Evolutionary conservation across 2,329 filamentous ascomycete genomes (phyloP).

Genomic region (Sporothrix pallida): DNA sequence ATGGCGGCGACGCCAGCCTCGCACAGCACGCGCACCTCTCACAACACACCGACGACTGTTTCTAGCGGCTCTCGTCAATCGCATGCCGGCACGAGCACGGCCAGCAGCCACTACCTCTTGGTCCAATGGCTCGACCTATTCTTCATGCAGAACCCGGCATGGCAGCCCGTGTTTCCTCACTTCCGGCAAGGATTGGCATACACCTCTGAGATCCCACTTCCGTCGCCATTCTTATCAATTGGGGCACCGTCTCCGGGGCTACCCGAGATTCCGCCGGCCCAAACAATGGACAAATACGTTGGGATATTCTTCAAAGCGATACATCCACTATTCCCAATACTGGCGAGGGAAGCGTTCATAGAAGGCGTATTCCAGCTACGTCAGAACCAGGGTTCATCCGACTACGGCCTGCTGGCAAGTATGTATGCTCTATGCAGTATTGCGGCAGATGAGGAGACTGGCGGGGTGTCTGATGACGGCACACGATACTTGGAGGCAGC

Average conservation of each 20-base stretch:
- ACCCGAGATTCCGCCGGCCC: neutral
- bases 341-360: neutral
- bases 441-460: constrained; percentile 26
- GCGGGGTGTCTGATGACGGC: constrained; percentile 6
- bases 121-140: constrained; percentile 34
- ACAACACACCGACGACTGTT: neutral
- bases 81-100: neutral
- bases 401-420: constrained; percentile 19
- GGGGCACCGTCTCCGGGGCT: neutral
- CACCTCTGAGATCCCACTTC: constrained; percentile 28
- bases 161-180: constrained; percentile 31
- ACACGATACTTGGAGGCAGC: constrained; percentile 21
- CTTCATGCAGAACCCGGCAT: constrained; percentile 28
- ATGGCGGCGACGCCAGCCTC: neutral
- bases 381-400: neutral
- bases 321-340: constrained; percentile 20
- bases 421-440: constrained; percentile 29
- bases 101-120: constrained; percentile 29
- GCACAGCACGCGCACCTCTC: too few relatives aligned
- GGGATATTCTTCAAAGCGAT: neutral
- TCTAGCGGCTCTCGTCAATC: neutral
- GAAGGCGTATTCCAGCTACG: neutral
- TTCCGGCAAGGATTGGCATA: constrained; percentile 29
- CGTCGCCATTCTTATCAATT: constrained; percentile 5
- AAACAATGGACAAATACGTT: neutral